Base-by-base conservation (phyloP, 2,329 filamentous ascomycete genomes). In the Pestalotiopsis sp. region DNA sequence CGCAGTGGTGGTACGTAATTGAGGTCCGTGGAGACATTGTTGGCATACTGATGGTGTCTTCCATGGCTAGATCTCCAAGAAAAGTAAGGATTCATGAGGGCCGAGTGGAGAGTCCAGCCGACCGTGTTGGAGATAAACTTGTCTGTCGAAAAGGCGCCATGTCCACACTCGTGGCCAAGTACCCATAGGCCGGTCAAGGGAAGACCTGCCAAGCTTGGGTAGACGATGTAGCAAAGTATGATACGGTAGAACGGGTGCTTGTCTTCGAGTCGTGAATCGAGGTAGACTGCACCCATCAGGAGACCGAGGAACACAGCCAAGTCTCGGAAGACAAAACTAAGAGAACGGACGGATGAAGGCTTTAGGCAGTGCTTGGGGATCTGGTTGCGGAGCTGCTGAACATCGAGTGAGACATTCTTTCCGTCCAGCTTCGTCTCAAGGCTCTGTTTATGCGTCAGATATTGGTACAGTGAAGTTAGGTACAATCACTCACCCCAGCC, bases 161-260 rank as follows among this genome's bases (percentile, higher is more conserved):
- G 90, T 66, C 90, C 90, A 76, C 86, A 89, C 77, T 92, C 90
- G 76, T 92, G 90, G n/a, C 86, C 89, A 39, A 92, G 81, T 70
- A 91, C 89, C 90, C 90, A 92, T 71, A 92, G 79, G 1, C 90
- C 90, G 1, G 88, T 91, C 77, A 88, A 86, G 70, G 91, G 79
- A 35, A 89, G 83, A 61, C 90, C 89, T 78, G 91, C 88, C 62
- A 86, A 73, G 77, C 87, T 89, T 68, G 87, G 85, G 76, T 91
- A 92, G 59, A 80, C 75, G 55, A 80, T 78, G 85, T 87, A 91
- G 70, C 84, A 83, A 22, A 79, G 71, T 61, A 78, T 71, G 69
- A 84, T 82, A 61, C 83, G 73, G 67, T 74, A 72, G 57, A 78
- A 71, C 68, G 81, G 78, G 22, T 58, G 5, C n/a, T 35, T 22